Conservation (phyloP, 1,139 yeast species). For the Lodderomyces margitis region DNA sequence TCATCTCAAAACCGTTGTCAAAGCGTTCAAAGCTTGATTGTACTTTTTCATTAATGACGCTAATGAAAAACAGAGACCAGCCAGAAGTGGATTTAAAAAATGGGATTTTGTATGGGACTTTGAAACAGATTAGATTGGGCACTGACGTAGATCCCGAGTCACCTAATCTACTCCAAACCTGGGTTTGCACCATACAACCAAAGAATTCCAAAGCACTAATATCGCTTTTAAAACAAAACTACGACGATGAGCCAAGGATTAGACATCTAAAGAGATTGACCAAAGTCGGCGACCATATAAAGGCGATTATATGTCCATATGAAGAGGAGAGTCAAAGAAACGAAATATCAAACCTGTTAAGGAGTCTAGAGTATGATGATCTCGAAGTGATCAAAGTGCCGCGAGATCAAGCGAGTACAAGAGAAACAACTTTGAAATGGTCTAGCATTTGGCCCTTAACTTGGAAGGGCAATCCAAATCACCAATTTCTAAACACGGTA, state of each 20-base stretch:
- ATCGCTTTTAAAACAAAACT: slow-evolving; percentile 24
- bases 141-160: slow-evolving; percentile 17
- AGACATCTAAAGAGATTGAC: slow-evolving; percentile 36
- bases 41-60: background rate
- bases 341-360: slow-evolving; percentile 12
- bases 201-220: slow-evolving; percentile 28
- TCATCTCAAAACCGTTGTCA: background rate
- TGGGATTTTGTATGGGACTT: slow-evolving; percentile 45
- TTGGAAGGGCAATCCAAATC: slow-evolving; percentile 91
- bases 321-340: slow-evolving; percentile 16
- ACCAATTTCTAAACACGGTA: slow-evolving; percentile 61
- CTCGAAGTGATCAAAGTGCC: slow-evolving; percentile 30
- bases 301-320: slow-evolving; percentile 30
- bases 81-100: slow-evolving; percentile 42
- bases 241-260: slow-evolving; percentile 28
- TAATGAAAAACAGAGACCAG: background rate
- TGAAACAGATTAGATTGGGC: slow-evolving; percentile 45
- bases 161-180: slow-evolving; percentile 46
- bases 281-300: slow-evolving; percentile 19
- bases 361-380: slow-evolving; percentile 12
- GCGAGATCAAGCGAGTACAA: slow-evolving; percentile 45
- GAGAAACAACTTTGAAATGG: slow-evolving; percentile 66
- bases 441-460: slow-evolving; percentile 80
- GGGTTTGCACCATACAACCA: slow-evolving; percentile 50
- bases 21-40: no score